Percentiles rank a stretch among this genome's conserved stretches.
phyloP scores from a whole-genome alignment of 495 filamentous ascomycete species.

The Bryoglossum gracile region DNA sequence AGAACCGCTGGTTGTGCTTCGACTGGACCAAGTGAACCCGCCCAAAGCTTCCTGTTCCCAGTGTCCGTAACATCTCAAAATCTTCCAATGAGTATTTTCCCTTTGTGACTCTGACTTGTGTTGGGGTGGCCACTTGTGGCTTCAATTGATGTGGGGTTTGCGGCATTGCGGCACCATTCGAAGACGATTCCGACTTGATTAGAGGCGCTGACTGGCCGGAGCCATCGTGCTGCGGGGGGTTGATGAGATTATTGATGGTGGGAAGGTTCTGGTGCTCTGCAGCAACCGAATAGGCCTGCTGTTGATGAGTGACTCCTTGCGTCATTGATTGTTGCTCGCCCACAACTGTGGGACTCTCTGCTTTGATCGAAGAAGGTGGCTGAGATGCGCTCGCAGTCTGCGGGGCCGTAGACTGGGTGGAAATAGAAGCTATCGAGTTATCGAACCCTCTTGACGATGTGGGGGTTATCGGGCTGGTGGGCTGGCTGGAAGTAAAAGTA shows the following conservation, averaged over 20 bases:
- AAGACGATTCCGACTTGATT: background rate
- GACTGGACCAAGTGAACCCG: constrained; percentile 94
- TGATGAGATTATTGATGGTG: constrained; percentile 65
- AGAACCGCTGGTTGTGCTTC: constrained; percentile 93
- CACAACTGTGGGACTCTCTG: constrained; percentile 28
- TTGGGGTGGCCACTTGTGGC: constrained; percentile 21
- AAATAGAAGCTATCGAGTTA: constrained; percentile 22
- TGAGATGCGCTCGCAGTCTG: constrained; percentile 30
- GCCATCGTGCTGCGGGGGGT: constrained; percentile 37
- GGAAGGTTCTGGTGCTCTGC: constrained; percentile 49
- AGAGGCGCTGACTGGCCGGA: constrained; percentile 10
- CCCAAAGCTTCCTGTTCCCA: constrained; percentile 96
- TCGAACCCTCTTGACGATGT: constrained; percentile 36
- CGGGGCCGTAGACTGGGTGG: constrained; percentile 21
- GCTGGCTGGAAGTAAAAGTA: constrained; percentile 51
- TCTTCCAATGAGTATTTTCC: constrained; percentile 95
- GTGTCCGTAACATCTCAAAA: constrained; percentile 79
- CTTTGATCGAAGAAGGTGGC: constrained; percentile 16
- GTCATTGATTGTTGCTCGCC: constrained; percentile 25
- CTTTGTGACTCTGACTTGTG: constrained; percentile 66
- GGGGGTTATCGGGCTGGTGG: constrained; percentile 53
- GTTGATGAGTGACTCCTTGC: constrained; percentile 33
- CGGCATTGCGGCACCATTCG: background rate
- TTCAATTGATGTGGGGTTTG: constrained; percentile 17
- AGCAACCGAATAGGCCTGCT: constrained; percentile 19